phyloP scores from a whole-genome alignment of 2,329 filamentous ascomycete species.

The Xylaria sp. region DNA sequence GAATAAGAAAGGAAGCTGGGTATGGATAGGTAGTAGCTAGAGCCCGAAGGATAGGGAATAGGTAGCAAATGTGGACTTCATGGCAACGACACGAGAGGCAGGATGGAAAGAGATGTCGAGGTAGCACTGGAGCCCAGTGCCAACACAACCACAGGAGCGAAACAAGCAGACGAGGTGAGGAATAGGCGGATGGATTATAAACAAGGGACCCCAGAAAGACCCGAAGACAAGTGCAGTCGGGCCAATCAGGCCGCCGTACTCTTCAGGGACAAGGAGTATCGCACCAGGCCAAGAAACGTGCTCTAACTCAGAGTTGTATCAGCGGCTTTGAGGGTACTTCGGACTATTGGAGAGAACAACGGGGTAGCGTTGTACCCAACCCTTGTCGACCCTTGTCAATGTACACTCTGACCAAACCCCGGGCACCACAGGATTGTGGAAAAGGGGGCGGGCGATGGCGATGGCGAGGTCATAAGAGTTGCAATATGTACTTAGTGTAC shows the following conservation, averaged over 20 bases:
- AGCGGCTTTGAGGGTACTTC: slow-evolving; percentile 4
- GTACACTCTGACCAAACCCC: slow-evolving; percentile 11
- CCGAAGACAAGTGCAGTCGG: background rate
- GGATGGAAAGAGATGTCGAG: slow-evolving; percentile 13
- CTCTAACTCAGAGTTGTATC: slow-evolving; percentile 17
- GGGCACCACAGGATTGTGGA: slow-evolving; percentile 1
- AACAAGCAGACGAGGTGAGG: slow-evolving; percentile 16
- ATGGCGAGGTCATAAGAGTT: background rate
- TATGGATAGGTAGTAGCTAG: background rate
- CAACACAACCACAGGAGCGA: slow-evolving; percentile 18
- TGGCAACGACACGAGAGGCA: slow-evolving; percentile 9
- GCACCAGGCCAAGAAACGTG: slow-evolving; percentile 16
- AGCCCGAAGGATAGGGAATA: slow-evolving; percentile 14
- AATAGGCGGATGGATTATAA: slow-evolving; percentile 19
- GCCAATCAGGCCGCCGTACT: slow-evolving; percentile 13
- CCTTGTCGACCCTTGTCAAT: slow-evolving; percentile 16
- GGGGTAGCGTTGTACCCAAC: slow-evolving; percentile 1
- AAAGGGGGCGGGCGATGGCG: slow-evolving; percentile 18
- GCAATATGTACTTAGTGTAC: background rate
- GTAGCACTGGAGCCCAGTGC: slow-evolving; percentile 25
- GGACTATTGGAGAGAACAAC: background rate
- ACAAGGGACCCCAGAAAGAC: slow-evolving; percentile 17
- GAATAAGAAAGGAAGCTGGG: slow-evolving; percentile 4
- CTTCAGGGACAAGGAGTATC: slow-evolving; percentile 20
- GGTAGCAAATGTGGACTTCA: slow-evolving; percentile 7